Percentiles rank a stretch among this genome's conserved stretches.
Conservation (phyloP, 2,329 filamentous ascomycete genomes). For the Uncinocarpus reesii region DNA sequence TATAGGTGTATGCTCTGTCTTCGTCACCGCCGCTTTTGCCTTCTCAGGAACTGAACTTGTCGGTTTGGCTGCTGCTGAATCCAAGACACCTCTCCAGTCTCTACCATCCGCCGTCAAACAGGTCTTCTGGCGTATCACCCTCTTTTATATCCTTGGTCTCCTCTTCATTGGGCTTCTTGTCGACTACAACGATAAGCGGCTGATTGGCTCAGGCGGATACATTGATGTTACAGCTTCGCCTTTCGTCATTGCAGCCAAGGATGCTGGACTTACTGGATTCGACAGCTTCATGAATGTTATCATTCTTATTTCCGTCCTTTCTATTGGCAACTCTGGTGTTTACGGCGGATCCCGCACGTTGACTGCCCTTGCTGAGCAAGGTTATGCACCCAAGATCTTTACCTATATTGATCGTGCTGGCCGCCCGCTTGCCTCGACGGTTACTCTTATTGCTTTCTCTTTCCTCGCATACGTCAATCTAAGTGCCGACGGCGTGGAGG, state of each 20-base stretch:
- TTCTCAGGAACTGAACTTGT: slow-evolving; percentile 48
- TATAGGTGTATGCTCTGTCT: slow-evolving; percentile 46
- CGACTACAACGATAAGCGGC: slow-evolving; percentile 30
- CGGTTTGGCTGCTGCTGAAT: slow-evolving; percentile 45
- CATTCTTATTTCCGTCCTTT: slow-evolving; percentile 52
- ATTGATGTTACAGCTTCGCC: slow-evolving; percentile 46
- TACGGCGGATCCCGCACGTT: slow-evolving; percentile 50
- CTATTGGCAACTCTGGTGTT: slow-evolving; percentile 49
- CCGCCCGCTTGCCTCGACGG: slow-evolving; percentile 35
- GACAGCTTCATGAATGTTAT: slow-evolving; percentile 58
- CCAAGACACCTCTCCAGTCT: slow-evolving; percentile 42
- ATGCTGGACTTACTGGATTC: slow-evolving; percentile 51
- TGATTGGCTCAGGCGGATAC: slow-evolving; percentile 32
- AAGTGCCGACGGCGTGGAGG: slow-evolving; percentile 37
- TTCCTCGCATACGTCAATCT: slow-evolving; percentile 36
- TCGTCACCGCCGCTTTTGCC: slow-evolving; percentile 48
- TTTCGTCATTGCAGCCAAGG: slow-evolving; percentile 55
- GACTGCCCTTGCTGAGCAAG: slow-evolving; percentile 42
- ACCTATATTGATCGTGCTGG: slow-evolving; percentile 39
- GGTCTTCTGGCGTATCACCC: slow-evolving; percentile 43
- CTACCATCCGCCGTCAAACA: slow-evolving; percentile 42
- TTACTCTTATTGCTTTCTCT: slow-evolving; percentile 33
- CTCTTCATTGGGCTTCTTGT: slow-evolving; percentile 40
- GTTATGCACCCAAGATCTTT: slow-evolving; percentile 38
- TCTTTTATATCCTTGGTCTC: slow-evolving; percentile 42